Evolutionary conservation across 1,139 yeast genomes (phyloP).

Genomic region (Diutina siamensis): DNA sequence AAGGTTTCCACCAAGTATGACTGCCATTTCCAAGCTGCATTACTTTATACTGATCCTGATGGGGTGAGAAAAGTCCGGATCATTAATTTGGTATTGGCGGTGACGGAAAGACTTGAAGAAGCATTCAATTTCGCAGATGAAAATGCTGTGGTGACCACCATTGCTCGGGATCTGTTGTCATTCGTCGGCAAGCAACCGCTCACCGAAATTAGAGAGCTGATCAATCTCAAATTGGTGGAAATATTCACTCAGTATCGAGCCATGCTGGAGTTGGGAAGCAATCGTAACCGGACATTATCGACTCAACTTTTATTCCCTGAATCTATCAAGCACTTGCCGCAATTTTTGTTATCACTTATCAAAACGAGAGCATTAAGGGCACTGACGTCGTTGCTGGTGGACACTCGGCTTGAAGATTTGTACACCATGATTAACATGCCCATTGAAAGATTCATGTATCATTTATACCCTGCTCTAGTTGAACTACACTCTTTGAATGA

Average conservation of each 20-base stretch:
- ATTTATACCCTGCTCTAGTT: constrained; percentile 71
- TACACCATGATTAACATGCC: constrained; percentile 45
- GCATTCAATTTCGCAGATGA: constrained; percentile 79
- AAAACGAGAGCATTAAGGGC: constrained; percentile 56
- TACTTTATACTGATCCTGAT: constrained; percentile 64
- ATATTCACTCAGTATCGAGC: constrained; percentile 70
- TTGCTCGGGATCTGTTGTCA: constrained; percentile 58
- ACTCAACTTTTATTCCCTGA: constrained; percentile 76
- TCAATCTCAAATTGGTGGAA: constrained; percentile 56
- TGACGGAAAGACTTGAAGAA: constrained; percentile 61
- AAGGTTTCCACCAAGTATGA: constrained; percentile 60
- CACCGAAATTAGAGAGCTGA: constrained; percentile 47
- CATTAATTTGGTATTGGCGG: constrained; percentile 71
- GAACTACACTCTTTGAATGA: constrained; percentile 60
- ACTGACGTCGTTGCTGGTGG: constrained; percentile 33
- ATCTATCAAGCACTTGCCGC: constrained; percentile 61
- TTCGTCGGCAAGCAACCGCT: constrained; percentile 53
- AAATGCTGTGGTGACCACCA: constrained; percentile 63
- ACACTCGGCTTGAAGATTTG: constrained; percentile 49
- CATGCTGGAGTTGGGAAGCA: constrained; percentile 36
- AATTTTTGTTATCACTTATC: constrained; percentile 55
- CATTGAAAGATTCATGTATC: constrained; percentile 46
- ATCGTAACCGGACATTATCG: constrained; percentile 36
- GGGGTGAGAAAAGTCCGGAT: constrained; percentile 82
- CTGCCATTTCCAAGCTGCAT: constrained; percentile 86